Conservation (phyloP, 768 basidiomycete species). For the Naganishia vaughanmartiniae region DNA sequence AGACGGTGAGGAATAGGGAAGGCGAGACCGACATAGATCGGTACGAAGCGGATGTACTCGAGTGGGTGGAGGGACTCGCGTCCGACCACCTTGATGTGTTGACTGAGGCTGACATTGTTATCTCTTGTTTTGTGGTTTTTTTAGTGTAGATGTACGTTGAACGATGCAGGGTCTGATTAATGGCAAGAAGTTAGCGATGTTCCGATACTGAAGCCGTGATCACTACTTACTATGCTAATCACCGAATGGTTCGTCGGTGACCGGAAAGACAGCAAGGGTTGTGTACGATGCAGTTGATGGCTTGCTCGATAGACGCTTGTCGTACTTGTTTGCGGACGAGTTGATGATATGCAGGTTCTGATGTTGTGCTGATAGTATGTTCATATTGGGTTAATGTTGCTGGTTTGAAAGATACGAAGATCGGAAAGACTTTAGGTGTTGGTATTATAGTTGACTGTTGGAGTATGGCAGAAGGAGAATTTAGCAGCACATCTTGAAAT, state of each 20-base stretch:
- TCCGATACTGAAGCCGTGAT: background rate
- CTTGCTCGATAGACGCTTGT: background rate
- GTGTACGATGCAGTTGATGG: slow-evolving; percentile 9
- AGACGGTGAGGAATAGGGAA: background rate
- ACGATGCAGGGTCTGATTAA: background rate
- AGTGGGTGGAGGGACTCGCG: slow-evolving; percentile 1
- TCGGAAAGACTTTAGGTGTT: slow-evolving; percentile 1
- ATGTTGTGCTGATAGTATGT: slow-evolving; percentile 19
- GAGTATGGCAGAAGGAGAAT: background rate
- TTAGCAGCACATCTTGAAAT: slow-evolving; percentile 19
- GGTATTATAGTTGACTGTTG: slow-evolving; percentile 1
- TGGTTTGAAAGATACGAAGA: background rate
- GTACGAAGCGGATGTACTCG: background rate
- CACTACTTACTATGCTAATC: slow-evolving; percentile 14
- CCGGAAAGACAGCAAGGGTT: slow-evolving; percentile 12
- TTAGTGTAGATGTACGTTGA: background rate
- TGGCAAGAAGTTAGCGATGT: background rate
- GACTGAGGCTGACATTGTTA: background rate
- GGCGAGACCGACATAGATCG: slow-evolving; percentile 2
- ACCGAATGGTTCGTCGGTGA: slow-evolving; percentile 22
- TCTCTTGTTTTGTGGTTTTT: background rate
- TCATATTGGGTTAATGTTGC: slow-evolving; percentile 12
- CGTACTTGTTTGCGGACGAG: slow-evolving; percentile 13
- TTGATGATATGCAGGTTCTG: background rate
- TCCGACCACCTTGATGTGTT: slow-evolving; percentile 16